Percentiles rank a stretch among this genome's conserved stretches.
Conservation (phyloP, 345 rosid species). For the Limnanthes douglasii region DNA sequence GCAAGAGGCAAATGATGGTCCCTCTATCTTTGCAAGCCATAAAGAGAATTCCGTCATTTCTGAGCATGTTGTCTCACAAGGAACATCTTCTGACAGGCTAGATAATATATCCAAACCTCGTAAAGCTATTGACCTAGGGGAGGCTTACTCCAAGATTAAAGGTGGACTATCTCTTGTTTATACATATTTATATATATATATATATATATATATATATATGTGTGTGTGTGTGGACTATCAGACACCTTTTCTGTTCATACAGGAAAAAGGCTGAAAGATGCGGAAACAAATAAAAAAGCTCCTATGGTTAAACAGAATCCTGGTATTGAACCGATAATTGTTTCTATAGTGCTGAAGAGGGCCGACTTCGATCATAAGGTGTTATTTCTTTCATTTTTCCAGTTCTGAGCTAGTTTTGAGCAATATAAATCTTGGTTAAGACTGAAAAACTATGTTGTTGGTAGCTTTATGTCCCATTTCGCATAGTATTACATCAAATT, state of each 20-base stretch:
- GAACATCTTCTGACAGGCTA: conserved; percentile 12
- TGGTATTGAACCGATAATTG: conserved; percentile 44
- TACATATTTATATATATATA: no score
- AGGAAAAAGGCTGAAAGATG: conserved; percentile 25
- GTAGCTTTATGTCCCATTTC: no score
- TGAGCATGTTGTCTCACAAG: conserved; percentile 10
- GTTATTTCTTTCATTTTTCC: conserved; percentile 3
- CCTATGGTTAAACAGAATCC: conserved; percentile 29
- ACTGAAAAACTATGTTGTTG: no score
- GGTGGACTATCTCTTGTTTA: conserved; percentile 15
- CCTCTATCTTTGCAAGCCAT: conserved; percentile 11
- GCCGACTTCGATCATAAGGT: conserved; percentile 78
- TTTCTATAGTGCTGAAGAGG: conserved; percentile 64
- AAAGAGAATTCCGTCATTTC: conserved; percentile 9
- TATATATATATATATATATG: no score
- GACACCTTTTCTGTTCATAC: conserved; percentile 10
- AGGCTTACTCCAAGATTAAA: conserved; percentile 16
- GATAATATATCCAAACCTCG: conserved; percentile 16
- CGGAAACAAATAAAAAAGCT: conserved; percentile 9
- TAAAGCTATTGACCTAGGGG: conserved; percentile 16
- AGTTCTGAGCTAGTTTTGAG: no score
- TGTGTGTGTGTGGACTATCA: background rate
- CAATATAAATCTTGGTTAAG: conserved; percentile 1
- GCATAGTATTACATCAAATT: background rate
- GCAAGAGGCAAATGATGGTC: conserved; percentile 16